Percentiles rank a stretch among this genome's conserved stretches.
Conservation (phyloP, 2,329 filamentous ascomycete species). For the Xylariales sp. region DNA sequence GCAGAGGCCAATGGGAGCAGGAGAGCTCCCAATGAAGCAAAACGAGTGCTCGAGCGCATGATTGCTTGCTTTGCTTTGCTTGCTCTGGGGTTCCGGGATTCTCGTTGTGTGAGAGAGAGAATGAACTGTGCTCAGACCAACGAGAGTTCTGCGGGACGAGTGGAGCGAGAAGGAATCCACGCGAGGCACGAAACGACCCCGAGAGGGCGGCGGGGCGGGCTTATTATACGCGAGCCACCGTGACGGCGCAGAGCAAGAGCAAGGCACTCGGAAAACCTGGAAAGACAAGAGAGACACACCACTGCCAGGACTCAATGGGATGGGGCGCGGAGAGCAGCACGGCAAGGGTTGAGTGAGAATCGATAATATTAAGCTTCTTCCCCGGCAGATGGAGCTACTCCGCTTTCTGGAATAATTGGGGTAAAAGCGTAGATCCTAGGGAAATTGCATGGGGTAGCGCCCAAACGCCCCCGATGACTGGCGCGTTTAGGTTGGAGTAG, state of each 20-base stretch:
- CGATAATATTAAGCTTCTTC: conserved; percentile 6
- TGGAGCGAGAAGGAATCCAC: not conserved
- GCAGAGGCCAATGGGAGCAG: conserved; percentile 25
- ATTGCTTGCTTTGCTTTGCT: conserved; percentile 6
- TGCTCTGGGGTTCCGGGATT: no score
- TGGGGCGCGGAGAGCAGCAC: no score
- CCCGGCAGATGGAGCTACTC: conserved; percentile 6
- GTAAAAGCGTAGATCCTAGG: conserved; percentile 4
- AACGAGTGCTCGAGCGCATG: conserved; percentile 22
- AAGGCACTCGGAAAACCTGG: not conserved
- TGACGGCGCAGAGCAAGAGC: not conserved
- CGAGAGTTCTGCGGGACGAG: not conserved
- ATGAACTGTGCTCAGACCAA: not conserved
- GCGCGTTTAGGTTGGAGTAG: conserved; percentile 10
- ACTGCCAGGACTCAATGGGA: no score
- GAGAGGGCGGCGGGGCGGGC: conserved; percentile 1
- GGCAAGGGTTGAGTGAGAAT: not conserved
- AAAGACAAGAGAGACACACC: no score
- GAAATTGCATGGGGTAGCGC: conserved; percentile 1
- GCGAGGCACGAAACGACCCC: not conserved
- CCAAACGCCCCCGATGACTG: conserved; percentile 8
- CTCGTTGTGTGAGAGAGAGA: no score
- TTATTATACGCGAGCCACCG: not conserved
- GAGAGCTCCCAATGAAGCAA: conserved; percentile 23
- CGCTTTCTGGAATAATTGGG: conserved; percentile 6